Percentiles rank a stretch among this genome's conserved stretches.
Conservation (phyloP, 1,139 yeast species). For the Debaryomyces singareniensis region DNA sequence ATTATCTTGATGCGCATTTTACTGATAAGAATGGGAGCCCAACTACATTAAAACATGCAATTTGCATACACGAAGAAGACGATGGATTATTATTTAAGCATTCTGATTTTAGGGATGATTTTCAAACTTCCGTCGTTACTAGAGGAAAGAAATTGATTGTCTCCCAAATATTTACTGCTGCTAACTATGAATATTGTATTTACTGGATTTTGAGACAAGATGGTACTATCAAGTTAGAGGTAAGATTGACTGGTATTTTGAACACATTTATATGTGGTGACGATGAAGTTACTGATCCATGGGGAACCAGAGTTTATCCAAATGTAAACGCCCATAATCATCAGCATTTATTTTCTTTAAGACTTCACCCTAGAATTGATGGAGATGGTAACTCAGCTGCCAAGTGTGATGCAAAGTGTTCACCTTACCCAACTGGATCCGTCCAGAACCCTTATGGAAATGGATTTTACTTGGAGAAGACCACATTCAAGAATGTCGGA, state of each 20-base stretch:
- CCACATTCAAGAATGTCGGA: slow-evolving; percentile 57
- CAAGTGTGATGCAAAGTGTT: slow-evolving; percentile 56
- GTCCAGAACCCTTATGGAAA: slow-evolving; percentile 69
- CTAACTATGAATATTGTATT: slow-evolving; percentile 78
- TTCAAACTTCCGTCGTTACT: slow-evolving; percentile 67
- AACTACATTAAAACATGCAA: slow-evolving; percentile 65
- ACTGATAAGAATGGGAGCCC: slow-evolving; percentile 63
- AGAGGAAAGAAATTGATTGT: slow-evolving; percentile 69
- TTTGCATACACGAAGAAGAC: slow-evolving; percentile 82
- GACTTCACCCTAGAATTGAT: slow-evolving; percentile 75
- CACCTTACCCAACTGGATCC: slow-evolving; percentile 57
- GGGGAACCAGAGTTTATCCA: slow-evolving; percentile 80
- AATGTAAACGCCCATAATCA: slow-evolving; percentile 80
- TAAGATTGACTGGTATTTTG: slow-evolving; percentile 75
- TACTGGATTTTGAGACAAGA: slow-evolving; percentile 82
- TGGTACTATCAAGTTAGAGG: slow-evolving; percentile 73
- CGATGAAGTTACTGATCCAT: slow-evolving; percentile 61
- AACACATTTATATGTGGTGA: slow-evolving; percentile 61
- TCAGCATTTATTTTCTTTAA: slow-evolving; percentile 75
- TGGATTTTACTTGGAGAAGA: slow-evolving; percentile 60
- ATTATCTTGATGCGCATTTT: slow-evolving; percentile 72
- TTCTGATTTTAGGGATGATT: slow-evolving; percentile 77
- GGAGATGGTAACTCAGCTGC: slow-evolving; percentile 76
- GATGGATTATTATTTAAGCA: slow-evolving; percentile 75
- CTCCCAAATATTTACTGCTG: slow-evolving; percentile 80